Conservation (phyloP, 2,329 filamentous ascomycete genomes). For the Trichophyton schoenleinii region DNA sequence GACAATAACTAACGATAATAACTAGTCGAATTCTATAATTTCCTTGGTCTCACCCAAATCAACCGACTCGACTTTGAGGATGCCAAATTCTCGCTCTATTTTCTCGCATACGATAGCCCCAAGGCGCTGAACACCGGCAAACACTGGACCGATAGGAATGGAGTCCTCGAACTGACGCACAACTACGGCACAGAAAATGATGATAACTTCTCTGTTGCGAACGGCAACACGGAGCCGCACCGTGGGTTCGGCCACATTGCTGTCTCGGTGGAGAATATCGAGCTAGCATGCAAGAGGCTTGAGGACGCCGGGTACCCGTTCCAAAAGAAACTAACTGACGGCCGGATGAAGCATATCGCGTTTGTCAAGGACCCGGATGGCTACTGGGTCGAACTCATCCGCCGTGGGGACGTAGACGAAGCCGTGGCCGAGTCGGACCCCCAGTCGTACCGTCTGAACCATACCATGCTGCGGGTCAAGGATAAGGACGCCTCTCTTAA, state of each 20-base stretch:
- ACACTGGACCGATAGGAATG: slow-evolving; percentile 70
- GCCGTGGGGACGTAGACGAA: slow-evolving; percentile 58
- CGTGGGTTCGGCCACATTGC: slow-evolving; percentile 78
- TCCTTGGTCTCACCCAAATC: slow-evolving; percentile 75
- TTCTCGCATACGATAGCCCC: slow-evolving; percentile 75
- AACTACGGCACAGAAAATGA: slow-evolving; percentile 85
- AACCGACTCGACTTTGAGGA: slow-evolving; percentile 73
- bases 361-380: slow-evolving; percentile 82
- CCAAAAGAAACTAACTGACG: slow-evolving; percentile 87
- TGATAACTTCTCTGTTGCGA: slow-evolving; percentile 64
- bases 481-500: slow-evolving; percentile 59
- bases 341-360: slow-evolving; percentile 75
- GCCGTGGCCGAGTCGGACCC: slow-evolving; percentile 55
- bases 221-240: slow-evolving; percentile 81
- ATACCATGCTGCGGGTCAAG: slow-evolving; percentile 83
- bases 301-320: slow-evolving; percentile 86
- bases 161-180: slow-evolving; percentile 73
- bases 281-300: slow-evolving; percentile 77
- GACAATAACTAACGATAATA: background rate
- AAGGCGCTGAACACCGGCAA: slow-evolving; percentile 60
- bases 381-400: slow-evolving; percentile 53
- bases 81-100: slow-evolving; percentile 89
- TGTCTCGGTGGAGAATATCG: slow-evolving; percentile 70
- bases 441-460: slow-evolving; percentile 55
- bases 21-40: slow-evolving; percentile 81